phyloP scores from a whole-genome alignment of 352 stramenopile genomes.

The Phytophthora parvispora region DNA sequence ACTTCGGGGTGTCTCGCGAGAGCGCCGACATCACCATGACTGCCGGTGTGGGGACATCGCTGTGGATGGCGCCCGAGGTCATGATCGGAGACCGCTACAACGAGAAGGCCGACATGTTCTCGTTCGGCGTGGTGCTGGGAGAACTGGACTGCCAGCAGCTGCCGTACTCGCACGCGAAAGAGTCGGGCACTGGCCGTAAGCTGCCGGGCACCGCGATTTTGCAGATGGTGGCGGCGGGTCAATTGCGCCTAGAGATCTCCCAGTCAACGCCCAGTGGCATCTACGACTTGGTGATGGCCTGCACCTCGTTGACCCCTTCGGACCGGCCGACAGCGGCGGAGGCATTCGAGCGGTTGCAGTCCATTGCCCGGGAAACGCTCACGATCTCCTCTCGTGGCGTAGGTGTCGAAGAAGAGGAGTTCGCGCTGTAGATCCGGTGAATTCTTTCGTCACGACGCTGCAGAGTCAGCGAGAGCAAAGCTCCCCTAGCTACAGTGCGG shows the following conservation, averaged over 20 bases:
- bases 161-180: slow-evolving; percentile 42
- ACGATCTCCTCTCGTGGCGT: slow-evolving; percentile 35
- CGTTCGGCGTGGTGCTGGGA: slow-evolving; percentile 49
- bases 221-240: slow-evolving; percentile 50
- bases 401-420: slow-evolving; percentile 26
- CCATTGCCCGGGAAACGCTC: slow-evolving; percentile 28
- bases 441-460: slow-evolving; percentile 23
- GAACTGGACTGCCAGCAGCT: slow-evolving; percentile 45
- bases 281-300: slow-evolving; percentile 43
- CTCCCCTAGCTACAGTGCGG: not conserved
- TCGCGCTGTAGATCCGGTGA: slow-evolving; percentile 33
- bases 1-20: slow-evolving; percentile 60
- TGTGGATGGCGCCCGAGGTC: slow-evolving; percentile 56
- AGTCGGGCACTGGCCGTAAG: slow-evolving; percentile 28
- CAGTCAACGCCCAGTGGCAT: slow-evolving; percentile 26
- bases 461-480: not conserved
- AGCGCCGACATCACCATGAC: slow-evolving; percentile 54
- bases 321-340: slow-evolving; percentile 48
- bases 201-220: slow-evolving; percentile 45
- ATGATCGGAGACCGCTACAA: slow-evolving; percentile 60
- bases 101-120: slow-evolving; percentile 57
- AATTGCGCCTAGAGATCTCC: slow-evolving; percentile 47
- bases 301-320: slow-evolving; percentile 39
- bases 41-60: slow-evolving; percentile 49
- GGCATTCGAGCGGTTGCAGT: slow-evolving; percentile 43